Percentiles rank a stretch among this genome's conserved stretches.
Conservation (phyloP, 1,284 basidiomycete genomes). For the Irpex sp. region DNA sequence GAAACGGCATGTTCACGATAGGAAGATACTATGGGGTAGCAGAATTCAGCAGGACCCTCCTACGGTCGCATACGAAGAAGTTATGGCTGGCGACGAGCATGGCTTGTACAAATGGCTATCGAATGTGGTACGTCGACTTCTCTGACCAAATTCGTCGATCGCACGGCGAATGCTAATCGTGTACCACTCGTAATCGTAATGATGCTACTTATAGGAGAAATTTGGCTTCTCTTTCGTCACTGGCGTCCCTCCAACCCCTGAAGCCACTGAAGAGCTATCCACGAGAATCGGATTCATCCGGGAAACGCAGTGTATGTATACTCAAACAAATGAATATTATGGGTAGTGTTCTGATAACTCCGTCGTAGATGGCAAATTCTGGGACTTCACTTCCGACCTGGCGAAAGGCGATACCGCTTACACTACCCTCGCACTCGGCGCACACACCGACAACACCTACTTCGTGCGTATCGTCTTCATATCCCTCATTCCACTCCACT, state of each 20-base stretch:
- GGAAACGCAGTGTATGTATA: conserved; percentile 82
- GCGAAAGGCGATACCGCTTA: conserved; percentile 92
- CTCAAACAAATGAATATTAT: neutral
- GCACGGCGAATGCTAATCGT: neutral
- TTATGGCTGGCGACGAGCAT: conserved; percentile 63
- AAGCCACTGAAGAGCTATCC: conserved; percentile 82
- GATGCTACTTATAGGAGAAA: conserved; percentile 49
- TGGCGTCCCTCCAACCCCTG: conserved; percentile 77
- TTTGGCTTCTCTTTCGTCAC: conserved; percentile 91
- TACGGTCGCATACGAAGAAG: conserved; percentile 70
- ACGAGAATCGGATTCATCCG: conserved; percentile 85
- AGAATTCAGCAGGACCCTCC: conserved; percentile 78
- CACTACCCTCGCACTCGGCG: conserved; percentile 82
- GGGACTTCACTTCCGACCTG: conserved; percentile 95
- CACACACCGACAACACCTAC: conserved; percentile 96
- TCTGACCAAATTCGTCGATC: neutral
- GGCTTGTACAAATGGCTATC: conserved; percentile 82
- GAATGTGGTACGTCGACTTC: conserved; percentile 61
- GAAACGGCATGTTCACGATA: conserved; percentile 24
- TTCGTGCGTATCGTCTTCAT: conserved; percentile 49
- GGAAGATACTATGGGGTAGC: conserved; percentile 80
- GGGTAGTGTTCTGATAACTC: neutral
- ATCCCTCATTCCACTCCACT: neutral
- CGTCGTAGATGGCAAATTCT: conserved; percentile 80
- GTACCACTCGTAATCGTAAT: neutral